phyloP scores from a whole-genome alignment of 2,329 filamentous ascomycete species.

The Fusarium neocosmosporiellum region DNA sequence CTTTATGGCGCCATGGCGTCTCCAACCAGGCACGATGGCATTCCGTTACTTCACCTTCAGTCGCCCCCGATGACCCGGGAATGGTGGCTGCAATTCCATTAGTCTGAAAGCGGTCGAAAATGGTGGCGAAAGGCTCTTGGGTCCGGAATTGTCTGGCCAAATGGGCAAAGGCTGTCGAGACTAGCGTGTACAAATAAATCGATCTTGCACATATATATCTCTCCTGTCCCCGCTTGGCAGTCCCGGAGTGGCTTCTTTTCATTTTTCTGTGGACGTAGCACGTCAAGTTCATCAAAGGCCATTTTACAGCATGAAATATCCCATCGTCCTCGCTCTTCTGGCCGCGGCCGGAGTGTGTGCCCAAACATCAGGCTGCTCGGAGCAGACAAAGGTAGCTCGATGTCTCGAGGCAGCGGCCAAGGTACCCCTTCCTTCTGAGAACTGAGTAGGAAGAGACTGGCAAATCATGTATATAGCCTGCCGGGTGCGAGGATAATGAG shows the following conservation, averaged over 20 bases:
- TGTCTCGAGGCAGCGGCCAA: conserved; percentile 22
- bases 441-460: fast-evolving
- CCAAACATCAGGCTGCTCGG: conserved; percentile 8
- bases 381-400: neutral
- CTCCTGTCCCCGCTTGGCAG: too few species aligned
- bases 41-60: neutral
- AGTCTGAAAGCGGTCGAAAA: neutral
- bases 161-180: neutral
- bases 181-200: neutral
- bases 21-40: neutral
- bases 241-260: neutral
- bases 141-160: neutral
- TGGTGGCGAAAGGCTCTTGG: neutral
- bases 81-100: neutral
- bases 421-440: neutral
- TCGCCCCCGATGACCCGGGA: neutral
- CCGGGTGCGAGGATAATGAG: conserved; percentile 1
- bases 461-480: neutral
- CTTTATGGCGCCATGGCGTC: neutral
- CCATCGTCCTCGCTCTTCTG: conserved; percentile 1
- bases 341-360: neutral
- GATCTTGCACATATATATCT: neutral
- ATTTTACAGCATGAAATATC: conserved; percentile 3
- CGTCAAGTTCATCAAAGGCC: neutral
- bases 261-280: neutral